phyloP scores from a whole-genome alignment of 176 grass and related monocot species.

The Carex pumila region DNA sequence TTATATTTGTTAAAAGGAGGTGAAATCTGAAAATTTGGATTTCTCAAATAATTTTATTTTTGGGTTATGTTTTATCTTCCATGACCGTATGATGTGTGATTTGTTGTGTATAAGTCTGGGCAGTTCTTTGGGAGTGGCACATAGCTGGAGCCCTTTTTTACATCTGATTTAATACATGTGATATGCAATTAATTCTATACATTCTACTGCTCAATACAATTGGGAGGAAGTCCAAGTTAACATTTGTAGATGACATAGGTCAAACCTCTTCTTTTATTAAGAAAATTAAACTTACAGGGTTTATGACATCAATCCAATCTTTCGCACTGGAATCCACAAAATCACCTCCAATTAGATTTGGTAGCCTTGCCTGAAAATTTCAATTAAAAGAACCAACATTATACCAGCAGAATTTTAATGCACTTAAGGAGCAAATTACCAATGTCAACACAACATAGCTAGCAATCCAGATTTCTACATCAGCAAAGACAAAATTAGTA shows the following conservation, averaged over 20 bases:
- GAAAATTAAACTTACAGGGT: conserved; percentile 46
- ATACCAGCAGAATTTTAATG: neutral
- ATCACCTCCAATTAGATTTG: conserved; percentile 77
- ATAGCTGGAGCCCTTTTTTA: neutral
- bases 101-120: neutral
- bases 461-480: neutral
- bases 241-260: neutral
- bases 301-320: conserved; percentile 69
- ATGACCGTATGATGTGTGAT: neutral
- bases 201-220: neutral
- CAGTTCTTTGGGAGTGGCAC: neutral
- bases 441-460: neutral
- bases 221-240: neutral
- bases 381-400: neutral
- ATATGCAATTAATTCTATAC: neutral
- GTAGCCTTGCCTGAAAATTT: conserved; percentile 46
- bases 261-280: neutral
- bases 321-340: conserved; percentile 66
- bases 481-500: neutral
- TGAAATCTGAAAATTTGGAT: neutral
- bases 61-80: neutral
- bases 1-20: neutral
- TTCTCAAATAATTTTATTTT: neutral
- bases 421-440: neutral
- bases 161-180: neutral